A percentile compares a stretch with the other conserved stretches of the same genome.
These are phyloP conservation scores for Aspergillus spinulosporus DNA, from an alignment of 2,329 filamentous ascomycete genomes.

Conservation along the genomic window DNA sequence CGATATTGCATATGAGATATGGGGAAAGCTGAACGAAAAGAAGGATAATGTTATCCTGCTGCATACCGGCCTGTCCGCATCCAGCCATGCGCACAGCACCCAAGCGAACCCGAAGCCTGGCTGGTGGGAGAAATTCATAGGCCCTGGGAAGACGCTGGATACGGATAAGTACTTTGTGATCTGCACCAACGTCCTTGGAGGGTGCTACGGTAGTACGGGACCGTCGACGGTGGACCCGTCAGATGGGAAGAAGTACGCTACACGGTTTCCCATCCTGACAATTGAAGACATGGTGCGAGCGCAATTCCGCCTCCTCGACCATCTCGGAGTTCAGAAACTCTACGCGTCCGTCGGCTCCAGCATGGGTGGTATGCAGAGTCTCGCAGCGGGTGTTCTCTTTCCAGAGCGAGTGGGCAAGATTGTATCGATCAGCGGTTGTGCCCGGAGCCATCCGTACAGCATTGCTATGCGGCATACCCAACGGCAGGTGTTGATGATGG, in stretches of 20 bases:
- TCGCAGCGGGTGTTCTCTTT: slow-evolving; percentile 82
- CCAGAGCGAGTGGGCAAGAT: slow-evolving; percentile 78
- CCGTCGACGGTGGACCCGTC: slow-evolving; percentile 85
- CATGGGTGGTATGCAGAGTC: slow-evolving; percentile 98
- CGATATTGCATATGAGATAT: slow-evolving; percentile 88
- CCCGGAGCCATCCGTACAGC: slow-evolving; percentile 92
- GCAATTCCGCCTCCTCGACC: slow-evolving; percentile 85
- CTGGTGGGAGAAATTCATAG: slow-evolving; percentile 99
- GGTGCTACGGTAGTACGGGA: slow-evolving; percentile 93
- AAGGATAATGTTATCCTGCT: slow-evolving; percentile 87
- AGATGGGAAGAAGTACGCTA: slow-evolving; percentile 86
- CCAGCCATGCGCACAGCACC: slow-evolving; percentile 95
- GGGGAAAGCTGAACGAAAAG: slow-evolving; percentile 63
- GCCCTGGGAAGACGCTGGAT: slow-evolving; percentile 78
- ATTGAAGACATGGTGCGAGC: slow-evolving; percentile 97
- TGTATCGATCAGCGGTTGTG: slow-evolving; percentile 89
- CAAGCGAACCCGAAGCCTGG: slow-evolving; percentile 79
- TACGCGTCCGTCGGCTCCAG: slow-evolving; percentile 93
- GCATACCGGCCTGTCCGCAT: slow-evolving; percentile 94
- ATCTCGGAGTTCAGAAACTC: slow-evolving; percentile 71
- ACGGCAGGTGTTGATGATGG: slow-evolving; percentile 97
- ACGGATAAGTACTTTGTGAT: slow-evolving; percentile 91
- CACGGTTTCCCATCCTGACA: slow-evolving; percentile 90
- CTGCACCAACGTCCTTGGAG: slow-evolving; percentile 94
- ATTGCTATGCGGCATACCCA: slow-evolving; percentile 99